Conservation (phyloP, 176 grass and related monocot species). For the barley (Hordeum vulgare) region MorexV3_pseudomolecules_assembly NC_058520.1:75580742-75581241, state of each 20-base stretch:
- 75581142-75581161: not conserved
- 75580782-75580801: conserved; percentile 87
- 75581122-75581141: conserved; percentile 7
- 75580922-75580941: conserved; percentile 30
- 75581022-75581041: not conserved
- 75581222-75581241: not conserved
- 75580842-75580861: conserved; percentile 56
- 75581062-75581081: not conserved
- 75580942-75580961: conserved; percentile 36
- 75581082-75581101: conserved; percentile 18
- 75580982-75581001: conserved; percentile 12
- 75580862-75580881: not conserved
- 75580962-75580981: conserved; percentile 7
- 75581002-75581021: not conserved
- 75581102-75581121: not conserved
- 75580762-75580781: conserved; percentile 81
- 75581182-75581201: not conserved
- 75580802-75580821: conserved; percentile 74
- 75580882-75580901: not conserved
- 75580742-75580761: conserved; percentile 89
- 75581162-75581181: not conserved
- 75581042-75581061: not conserved
- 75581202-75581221: not conserved
- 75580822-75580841: conserved; percentile 95
- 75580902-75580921: conserved; percentile 28